These are phyloP conservation scores for Epichloe baconii DNA, from an alignment of 2,329 filamentous ascomycete genomes.

Conservation along the genomic window DNA sequence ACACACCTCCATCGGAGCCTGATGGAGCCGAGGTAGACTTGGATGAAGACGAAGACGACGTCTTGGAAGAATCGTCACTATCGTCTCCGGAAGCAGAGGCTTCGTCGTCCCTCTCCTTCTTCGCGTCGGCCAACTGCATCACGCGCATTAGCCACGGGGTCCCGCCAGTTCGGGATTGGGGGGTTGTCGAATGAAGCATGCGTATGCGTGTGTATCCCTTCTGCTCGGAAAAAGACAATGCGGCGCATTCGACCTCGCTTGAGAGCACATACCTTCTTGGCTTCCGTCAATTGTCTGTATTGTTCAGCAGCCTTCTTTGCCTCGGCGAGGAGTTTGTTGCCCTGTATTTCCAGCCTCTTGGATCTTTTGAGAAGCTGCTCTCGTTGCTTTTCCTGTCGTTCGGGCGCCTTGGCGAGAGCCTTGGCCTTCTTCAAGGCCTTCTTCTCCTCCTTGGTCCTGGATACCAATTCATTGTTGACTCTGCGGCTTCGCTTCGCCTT, in stretches of 20 bases:
- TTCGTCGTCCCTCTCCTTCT: slow-evolving; percentile 10
- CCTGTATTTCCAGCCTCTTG: slow-evolving; percentile 27
- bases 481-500: background rate
- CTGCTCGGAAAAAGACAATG: background rate
- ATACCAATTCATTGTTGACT: slow-evolving; percentile 23
- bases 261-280: slow-evolving; percentile 7
- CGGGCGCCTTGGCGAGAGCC: slow-evolving; percentile 12
- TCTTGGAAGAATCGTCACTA: slow-evolving; percentile 9
- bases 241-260: background rate
- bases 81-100: slow-evolving; percentile 8
- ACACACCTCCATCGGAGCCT: slow-evolving; percentile 12
- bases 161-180: background rate
- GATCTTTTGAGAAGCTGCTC: slow-evolving; percentile 23
- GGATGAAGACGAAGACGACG: slow-evolving; percentile 10
- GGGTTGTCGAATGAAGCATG: background rate
- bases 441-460: slow-evolving; percentile 11
- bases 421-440: slow-evolving; percentile 21
- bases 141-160: slow-evolving; percentile 1
- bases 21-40: slow-evolving; percentile 12
- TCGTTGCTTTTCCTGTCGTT: slow-evolving; percentile 26
- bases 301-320: slow-evolving; percentile 21
- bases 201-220: background rate
- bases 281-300: slow-evolving; percentile 13
- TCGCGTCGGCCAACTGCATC: slow-evolving; percentile 10
- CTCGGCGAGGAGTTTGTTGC: slow-evolving; percentile 25